These are phyloP conservation scores for Taxillus chinensis DNA, from an alignment of 164 flowering plant genomes.

Conservation along the genomic window DNA sequence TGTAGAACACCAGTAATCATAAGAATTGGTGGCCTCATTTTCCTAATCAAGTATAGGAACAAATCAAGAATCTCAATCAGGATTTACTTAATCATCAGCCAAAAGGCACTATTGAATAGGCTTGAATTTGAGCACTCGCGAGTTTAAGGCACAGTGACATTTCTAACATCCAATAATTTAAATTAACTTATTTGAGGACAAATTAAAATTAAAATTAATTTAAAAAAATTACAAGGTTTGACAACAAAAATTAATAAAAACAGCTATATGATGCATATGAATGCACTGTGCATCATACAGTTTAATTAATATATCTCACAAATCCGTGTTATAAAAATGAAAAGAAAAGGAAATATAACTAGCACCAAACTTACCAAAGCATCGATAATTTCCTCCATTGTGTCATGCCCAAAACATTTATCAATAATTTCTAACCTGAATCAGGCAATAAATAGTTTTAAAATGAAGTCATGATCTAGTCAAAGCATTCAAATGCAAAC, in stretches of 20 bases:
- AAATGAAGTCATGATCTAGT: not conserved
- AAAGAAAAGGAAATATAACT: not conserved
- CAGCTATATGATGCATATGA: no score
- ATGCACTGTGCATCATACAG: no score
- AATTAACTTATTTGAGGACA: no score
- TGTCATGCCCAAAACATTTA: constrained; percentile 70
- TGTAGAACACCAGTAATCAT: constrained; percentile 44
- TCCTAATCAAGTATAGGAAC: constrained; percentile 27
- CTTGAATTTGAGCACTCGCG: not conserved
- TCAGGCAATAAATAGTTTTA: not conserved
- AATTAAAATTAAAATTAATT: no score
- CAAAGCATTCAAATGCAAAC: no score
- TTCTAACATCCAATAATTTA: not conserved
- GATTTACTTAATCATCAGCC: no score
- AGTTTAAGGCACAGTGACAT: not conserved
- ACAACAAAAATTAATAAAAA: no score
- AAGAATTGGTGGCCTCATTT: constrained; percentile 41
- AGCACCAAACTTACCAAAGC: constrained; percentile 60
- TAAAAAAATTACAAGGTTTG: no score
- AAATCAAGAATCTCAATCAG: not conserved
- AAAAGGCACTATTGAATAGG: no score
- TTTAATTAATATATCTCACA: no score
- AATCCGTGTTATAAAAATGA: no score
- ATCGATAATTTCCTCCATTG: constrained; percentile 81
- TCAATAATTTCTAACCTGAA: constrained; percentile 69